Evolutionary conservation across 331 rosid species (phyloP).

Genomic region (Rhamnella rubrinervis): DNA sequence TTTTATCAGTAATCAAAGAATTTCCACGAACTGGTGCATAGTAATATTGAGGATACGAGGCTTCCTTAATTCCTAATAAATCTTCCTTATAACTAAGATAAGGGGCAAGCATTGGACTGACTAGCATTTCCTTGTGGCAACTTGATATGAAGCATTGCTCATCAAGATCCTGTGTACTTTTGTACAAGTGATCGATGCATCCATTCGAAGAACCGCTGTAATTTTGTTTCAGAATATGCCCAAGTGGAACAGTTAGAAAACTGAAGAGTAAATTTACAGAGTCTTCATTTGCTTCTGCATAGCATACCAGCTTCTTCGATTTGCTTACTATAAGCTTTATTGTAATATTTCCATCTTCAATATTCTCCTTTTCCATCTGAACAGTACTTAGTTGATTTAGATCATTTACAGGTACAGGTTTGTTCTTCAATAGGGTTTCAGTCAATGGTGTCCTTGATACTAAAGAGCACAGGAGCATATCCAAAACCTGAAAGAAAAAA

Average conservation of each 20-base stretch:
- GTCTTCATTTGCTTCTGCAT: neutral
- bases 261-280: neutral
- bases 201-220: neutral
- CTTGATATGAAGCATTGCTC: neutral
- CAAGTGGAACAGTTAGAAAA: constrained; percentile 5
- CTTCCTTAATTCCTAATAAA: constrained; percentile 8
- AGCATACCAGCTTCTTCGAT: neutral
- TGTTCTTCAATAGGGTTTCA: constrained; percentile 9
- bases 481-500: constrained; percentile 8
- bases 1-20: neutral
- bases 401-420: neutral
- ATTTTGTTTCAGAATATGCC: neutral
- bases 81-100: neutral
- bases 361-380: neutral
- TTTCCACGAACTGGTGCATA: neutral
- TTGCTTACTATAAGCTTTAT: neutral
- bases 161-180: neutral
- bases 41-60: neutral
- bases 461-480: constrained; percentile 15
- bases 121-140: neutral
- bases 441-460: constrained; percentile 17
- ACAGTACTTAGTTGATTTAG: too few relatives aligned
- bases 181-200: neutral
- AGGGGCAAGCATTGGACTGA: neutral
- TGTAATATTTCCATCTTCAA: neutral